Percentiles rank a stretch among this genome's conserved stretches.
Conservation (phyloP, 2,329 filamentous ascomycete species). For the Amauroascus verrucosus region DNA sequence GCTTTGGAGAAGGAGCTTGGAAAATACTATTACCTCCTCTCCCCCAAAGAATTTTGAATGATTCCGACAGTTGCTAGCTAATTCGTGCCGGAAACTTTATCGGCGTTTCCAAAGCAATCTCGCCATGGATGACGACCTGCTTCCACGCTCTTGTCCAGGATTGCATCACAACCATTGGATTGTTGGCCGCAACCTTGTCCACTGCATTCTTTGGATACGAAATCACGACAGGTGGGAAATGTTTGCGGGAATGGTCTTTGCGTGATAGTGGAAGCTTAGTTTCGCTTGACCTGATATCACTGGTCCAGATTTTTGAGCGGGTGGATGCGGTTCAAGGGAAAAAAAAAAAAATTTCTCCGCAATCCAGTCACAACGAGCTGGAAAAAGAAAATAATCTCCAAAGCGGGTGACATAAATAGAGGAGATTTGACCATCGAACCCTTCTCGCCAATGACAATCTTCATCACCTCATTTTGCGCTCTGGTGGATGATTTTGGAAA, state of each 20-base stretch:
- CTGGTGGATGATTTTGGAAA: no score
- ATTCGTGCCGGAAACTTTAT: not conserved
- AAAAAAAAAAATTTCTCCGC: conserved; percentile 1
- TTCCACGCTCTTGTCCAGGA: not conserved
- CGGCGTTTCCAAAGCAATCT: not conserved
- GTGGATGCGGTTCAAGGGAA: conserved; percentile 2
- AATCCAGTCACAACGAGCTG: not conserved
- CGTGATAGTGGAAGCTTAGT: not conserved
- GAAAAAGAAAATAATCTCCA: conserved; percentile 2
- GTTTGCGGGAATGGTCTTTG: not conserved
- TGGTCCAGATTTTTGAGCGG: not conserved
- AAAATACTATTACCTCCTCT: no score
- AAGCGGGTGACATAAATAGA: not conserved
- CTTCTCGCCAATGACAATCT: no score
- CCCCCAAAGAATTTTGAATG: not conserved
- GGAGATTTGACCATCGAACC: not conserved
- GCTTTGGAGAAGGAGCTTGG: no score
- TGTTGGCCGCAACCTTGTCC: not conserved
- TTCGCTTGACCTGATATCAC: not conserved
- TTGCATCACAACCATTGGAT: not conserved
- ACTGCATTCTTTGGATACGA: not conserved
- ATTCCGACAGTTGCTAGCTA: not conserved
- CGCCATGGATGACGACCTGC: not conserved
- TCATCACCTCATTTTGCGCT: not conserved
- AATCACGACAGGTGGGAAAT: not conserved